A percentile compares a stretch with the other conserved stretches of the same genome.
Conservation (phyloP, 148 eudicot species). For the Agrostemma githago region DNA sequence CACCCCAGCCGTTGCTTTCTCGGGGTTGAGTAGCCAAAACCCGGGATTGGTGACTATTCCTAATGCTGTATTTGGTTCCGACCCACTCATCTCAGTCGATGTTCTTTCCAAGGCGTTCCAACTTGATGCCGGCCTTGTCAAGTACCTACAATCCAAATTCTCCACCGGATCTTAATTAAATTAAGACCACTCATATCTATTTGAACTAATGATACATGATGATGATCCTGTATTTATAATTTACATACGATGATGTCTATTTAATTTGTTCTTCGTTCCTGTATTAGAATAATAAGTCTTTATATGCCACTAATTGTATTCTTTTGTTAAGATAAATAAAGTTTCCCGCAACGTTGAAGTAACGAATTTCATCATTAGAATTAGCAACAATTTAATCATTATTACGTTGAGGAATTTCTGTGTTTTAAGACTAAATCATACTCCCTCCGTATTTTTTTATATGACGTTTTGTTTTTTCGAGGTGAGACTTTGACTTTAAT, state of each 20-base stretch:
- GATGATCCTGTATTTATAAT: no score
- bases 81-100: conserved; percentile 5
- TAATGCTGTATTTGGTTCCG: conserved; percentile 3
- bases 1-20: neutral
- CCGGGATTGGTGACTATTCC: conserved; percentile 4
- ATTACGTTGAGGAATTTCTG: no score
- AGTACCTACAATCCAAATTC: conserved; percentile 12
- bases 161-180: neutral
- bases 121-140: conserved; percentile 1
- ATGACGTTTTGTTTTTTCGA: no score
- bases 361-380: no score
- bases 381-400: no score
- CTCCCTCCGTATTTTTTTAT: no score
- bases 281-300: no score
- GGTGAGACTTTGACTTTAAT: no score
- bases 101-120: conserved; percentile 9
- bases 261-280: no score
- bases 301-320: neutral
- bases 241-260: no score
- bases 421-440: no score
- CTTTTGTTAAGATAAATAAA: no score
- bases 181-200: neutral
- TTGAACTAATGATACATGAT: neutral
- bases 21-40: conserved; percentile 13
- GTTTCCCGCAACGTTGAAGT: neutral